phyloP scores from a whole-genome alignment of 169 alveolate genomes.

The Babesia ovis region DNA sequence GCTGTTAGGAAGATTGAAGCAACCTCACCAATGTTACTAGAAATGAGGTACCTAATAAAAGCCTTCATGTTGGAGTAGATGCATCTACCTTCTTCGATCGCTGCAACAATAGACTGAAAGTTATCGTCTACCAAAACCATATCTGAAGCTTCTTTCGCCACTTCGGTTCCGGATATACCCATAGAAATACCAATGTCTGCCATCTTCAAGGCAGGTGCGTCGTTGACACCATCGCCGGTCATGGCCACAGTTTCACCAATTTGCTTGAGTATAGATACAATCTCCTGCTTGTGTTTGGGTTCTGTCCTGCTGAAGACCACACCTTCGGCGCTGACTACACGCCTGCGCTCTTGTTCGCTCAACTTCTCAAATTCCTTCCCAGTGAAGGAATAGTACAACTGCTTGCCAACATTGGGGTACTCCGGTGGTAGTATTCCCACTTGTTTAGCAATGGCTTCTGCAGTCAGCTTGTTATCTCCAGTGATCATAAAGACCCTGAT shows the following conservation, averaged over 20 bases:
- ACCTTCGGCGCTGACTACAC: conserved; percentile 81
- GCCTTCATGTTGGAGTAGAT: conserved; percentile 99
- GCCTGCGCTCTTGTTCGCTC: conserved; percentile 75
- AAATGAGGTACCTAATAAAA: conserved; percentile 95
- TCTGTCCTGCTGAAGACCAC: conserved; percentile 98
- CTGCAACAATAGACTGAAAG: conserved; percentile 98
- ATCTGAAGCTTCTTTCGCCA: conserved; percentile 99
- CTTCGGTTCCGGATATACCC: conserved; percentile 99
- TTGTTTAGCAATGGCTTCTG: conserved; percentile 97
- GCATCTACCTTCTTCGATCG: conserved; percentile 98
- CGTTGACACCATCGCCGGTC: conserved; percentile 99
- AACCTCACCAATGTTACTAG: conserved; percentile 99
- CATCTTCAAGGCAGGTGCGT: conserved; percentile 99
- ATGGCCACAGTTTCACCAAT: conserved; percentile 94
- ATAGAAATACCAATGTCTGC: conserved; percentile 98
- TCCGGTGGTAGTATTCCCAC: conserved; percentile 85
- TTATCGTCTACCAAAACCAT: conserved; percentile 99
- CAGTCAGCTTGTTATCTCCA: conserved; percentile 97
- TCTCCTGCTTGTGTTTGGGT: conserved; percentile 97
- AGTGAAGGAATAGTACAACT: conserved; percentile 82
- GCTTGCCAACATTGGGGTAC: conserved; percentile 26
- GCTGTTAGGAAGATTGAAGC: conserved; percentile 98
- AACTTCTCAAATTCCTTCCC: conserved; percentile 93
- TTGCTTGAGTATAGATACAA: conserved; percentile 91
- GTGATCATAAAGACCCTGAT: conserved; percentile 98